Base-by-base conservation (phyloP, 78 protist species). In the Planoprotostelium fungivorum region DNA sequence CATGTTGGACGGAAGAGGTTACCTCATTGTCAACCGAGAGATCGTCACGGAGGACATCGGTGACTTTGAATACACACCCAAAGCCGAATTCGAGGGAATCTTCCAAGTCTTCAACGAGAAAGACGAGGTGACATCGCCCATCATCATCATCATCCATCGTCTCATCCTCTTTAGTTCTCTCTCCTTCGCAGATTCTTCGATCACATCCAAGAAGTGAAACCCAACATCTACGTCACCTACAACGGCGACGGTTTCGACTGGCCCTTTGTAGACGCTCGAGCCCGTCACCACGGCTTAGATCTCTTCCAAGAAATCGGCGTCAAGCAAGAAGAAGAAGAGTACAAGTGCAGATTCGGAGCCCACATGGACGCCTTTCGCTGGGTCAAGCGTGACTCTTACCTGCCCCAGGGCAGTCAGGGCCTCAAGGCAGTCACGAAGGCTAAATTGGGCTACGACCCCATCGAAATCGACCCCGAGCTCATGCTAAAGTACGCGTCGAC, bases 161-260 rank as follows among this genome's bases (percentile, higher is more conserved):
- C 25, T 0, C 29, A 28, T 90, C 34, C 34, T 91, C 34, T 38
- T 36, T 28, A 92, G 94, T 34, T 84, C 29, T 92, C 94, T 29
- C 35, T 91, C 0, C 84, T 99, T 0, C 83, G 36, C 10, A 16
- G 51, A 0, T 99, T 93, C 89, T 95, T 98, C 63, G 86, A 38
- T 1, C 98, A 97, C 90, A 93, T 98, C 31, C 89, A 86, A n/a
- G 87, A 91, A 63, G 36, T 31, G 34, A 93, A 91, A 39, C 99
- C 99, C 16, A 73, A 85, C 73, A 89, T 99, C 5, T 91, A 91
- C 87, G 99, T 98, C 35, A 97, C 99, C 0, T 99, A 88, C 91
- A 99, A 99, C 97, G 99, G 99, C 35, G 99, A 99, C 89, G 89
- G 39, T 39, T 99, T 99, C 95, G 99, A 99, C 93, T 99, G 98